Conservation (phyloP, 164 flowering plant genomes). For the Paratinospora sagittata region DNA sequence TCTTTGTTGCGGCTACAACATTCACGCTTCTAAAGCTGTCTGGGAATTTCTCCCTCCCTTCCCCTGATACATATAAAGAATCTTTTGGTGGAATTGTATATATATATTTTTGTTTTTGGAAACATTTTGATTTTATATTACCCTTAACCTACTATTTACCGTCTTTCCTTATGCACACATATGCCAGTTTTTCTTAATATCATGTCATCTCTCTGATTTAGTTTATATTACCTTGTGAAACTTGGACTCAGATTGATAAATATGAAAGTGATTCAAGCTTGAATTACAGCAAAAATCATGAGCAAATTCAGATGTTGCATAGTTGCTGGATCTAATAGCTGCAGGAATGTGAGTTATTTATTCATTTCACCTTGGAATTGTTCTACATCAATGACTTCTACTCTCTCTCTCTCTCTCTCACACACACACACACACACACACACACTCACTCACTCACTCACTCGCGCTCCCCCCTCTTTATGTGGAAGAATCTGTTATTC, state of each 20-base stretch:
- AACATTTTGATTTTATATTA: not conserved
- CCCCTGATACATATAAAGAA: not conserved
- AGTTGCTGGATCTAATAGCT: too few species aligned
- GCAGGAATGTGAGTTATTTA: too few species aligned
- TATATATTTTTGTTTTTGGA: not conserved
- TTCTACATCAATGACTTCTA: too few species aligned
- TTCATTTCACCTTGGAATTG: too few species aligned
- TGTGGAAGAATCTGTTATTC: too few species aligned
- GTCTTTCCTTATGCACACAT: not conserved
- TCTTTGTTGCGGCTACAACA: slow-evolving; percentile 56
- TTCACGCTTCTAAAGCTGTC: slow-evolving; percentile 61
- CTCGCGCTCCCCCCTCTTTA: too few species aligned
- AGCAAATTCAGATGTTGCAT: too few species aligned
- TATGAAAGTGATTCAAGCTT: too few species aligned
- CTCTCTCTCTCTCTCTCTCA: too few species aligned
- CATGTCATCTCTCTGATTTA: not conserved
- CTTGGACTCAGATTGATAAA: not conserved
- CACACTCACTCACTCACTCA: too few species aligned
- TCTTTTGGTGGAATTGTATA: not conserved
- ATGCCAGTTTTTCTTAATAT: not conserved
- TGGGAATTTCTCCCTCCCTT: slow-evolving; percentile 31
- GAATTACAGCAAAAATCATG: too few species aligned
- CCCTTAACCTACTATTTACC: not conserved
- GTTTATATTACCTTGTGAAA: not conserved
- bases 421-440: too few species aligned